phyloP scores from a whole-genome alignment of 768 basidiomycete species.

The Ramaria sp. region DNA sequence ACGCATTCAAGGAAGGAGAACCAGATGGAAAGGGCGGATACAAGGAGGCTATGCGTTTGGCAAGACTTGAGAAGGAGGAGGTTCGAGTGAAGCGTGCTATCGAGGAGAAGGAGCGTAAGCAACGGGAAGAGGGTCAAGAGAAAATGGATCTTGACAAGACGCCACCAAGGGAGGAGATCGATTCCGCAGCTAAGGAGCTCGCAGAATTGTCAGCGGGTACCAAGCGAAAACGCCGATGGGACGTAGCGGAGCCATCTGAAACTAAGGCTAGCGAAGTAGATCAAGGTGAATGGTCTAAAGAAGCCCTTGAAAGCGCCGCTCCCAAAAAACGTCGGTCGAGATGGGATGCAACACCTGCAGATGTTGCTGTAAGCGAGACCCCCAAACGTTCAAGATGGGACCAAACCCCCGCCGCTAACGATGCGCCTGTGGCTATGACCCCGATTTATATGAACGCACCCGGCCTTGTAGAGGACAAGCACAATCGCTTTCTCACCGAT shows the following conservation, averaged over 20 bases:
- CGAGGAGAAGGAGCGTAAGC: constrained; percentile 78
- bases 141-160: constrained; percentile 90
- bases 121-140: constrained; percentile 56
- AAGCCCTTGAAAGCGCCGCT: constrained; percentile 59
- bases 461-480: constrained; percentile 79
- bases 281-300: constrained; percentile 63
- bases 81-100: constrained; percentile 70
- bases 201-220: constrained; percentile 37
- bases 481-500: constrained; percentile 91
- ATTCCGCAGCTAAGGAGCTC: constrained; percentile 61
- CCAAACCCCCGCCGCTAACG: constrained; percentile 64
- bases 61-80: constrained; percentile 91
- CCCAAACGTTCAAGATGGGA: constrained; percentile 96
- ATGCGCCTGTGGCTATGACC: constrained; percentile 41
- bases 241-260: constrained; percentile 37
- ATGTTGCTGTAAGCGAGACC: constrained; percentile 44
- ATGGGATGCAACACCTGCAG: constrained; percentile 91
- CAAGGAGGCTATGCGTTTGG: constrained; percentile 90
- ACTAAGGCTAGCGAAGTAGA: constrained; percentile 41
- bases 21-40: constrained; percentile 79
- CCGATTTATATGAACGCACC: constrained; percentile 86
- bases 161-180: constrained; percentile 71
- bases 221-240: constrained; percentile 78
- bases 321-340: constrained; percentile 90
- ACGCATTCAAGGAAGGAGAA: constrained; percentile 59